Evolutionary conservation across 2,329 filamentous ascomycete species (phyloP).

Genomic region (Diplocarpon rosae): DNA sequence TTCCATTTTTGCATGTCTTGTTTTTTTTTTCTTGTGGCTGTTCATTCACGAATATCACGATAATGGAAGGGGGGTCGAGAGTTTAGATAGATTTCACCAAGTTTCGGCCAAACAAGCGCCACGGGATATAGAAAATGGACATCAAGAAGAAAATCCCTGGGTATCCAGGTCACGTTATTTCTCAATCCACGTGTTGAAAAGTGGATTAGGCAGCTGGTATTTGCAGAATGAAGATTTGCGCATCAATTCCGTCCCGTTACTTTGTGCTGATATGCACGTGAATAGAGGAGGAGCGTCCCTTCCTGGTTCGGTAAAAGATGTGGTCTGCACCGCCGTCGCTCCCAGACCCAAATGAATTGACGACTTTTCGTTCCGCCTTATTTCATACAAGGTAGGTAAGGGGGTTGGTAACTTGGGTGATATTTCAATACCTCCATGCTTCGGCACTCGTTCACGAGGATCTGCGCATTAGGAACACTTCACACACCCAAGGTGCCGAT

Average conservation of each 20-base stretch:
- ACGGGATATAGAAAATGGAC: conserved; percentile 1
- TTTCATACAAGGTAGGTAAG: too few relatives aligned
- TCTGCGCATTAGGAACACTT: too few relatives aligned
- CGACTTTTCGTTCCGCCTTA: too few relatives aligned
- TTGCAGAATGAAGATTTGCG: conserved; percentile 6
- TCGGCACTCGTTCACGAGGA: too few relatives aligned
- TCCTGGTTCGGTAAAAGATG: too few relatives aligned
- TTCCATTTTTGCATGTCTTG: background rate
- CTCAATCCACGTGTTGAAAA: background rate
- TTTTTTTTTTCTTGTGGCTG: too few relatives aligned
- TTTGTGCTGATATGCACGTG: background rate
- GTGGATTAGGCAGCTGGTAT: conserved; percentile 1
- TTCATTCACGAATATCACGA: conserved; percentile 14
- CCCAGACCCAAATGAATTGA: too few relatives aligned
- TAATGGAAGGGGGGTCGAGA: conserved; percentile 4
- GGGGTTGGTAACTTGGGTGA: too few relatives aligned
- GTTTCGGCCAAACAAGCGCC: conserved; percentile 8
- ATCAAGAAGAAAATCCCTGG: conserved; percentile 5
- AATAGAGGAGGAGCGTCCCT: too few relatives aligned
- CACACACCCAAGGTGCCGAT: too few relatives aligned
- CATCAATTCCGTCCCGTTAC: background rate
- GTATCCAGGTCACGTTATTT: background rate
- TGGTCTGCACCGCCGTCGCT: too few relatives aligned
- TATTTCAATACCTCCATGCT: too few relatives aligned
- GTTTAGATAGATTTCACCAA: conserved; percentile 17